These are phyloP conservation scores for Coprinopsis strossmayeri DNA, from an alignment of 768 basidiomycete species.

Conservation along the genomic window DNA sequence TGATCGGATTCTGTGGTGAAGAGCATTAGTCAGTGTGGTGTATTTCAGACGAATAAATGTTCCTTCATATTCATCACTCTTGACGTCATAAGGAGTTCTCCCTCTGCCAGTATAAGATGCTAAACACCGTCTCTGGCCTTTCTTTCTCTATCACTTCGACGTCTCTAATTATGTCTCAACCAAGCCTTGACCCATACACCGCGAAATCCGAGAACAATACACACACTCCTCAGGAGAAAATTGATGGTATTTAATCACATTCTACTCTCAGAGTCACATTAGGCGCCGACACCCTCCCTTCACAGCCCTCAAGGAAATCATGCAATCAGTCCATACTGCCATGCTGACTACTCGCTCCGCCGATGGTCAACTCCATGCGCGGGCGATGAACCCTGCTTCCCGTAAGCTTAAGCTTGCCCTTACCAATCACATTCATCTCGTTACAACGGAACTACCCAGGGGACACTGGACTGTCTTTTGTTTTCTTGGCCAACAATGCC, in stretches of 20 bases:
- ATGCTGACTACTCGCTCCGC: constrained; percentile 74
- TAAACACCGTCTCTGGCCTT: no score
- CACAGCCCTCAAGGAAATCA: constrained; percentile 56
- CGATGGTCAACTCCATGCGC: constrained; percentile 66
- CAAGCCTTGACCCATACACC: constrained; percentile 67
- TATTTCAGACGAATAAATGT: no score
- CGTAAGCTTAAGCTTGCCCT: constrained; percentile 34
- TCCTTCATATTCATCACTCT: no score
- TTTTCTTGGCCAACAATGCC: constrained; percentile 69
- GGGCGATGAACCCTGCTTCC: constrained; percentile 72
- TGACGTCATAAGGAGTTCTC: not conserved
- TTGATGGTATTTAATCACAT: constrained; percentile 45
- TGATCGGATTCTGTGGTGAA: no score
- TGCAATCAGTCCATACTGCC: constrained; percentile 57
- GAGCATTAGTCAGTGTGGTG: not conserved
- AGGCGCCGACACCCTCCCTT: constrained; percentile 11
- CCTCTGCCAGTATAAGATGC: no score
- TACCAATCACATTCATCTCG: not conserved
- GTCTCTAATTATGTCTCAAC: constrained; percentile 3
- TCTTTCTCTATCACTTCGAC: no score
- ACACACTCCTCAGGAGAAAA: constrained; percentile 57
- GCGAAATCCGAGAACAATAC: constrained; percentile 53
- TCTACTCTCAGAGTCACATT: not conserved
- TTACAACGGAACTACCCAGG: constrained; percentile 24
- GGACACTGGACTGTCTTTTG: constrained; percentile 44